phyloP scores from a whole-genome alignment of 2,329 filamentous ascomycete genomes.

The Exophiala sideris region DNA sequence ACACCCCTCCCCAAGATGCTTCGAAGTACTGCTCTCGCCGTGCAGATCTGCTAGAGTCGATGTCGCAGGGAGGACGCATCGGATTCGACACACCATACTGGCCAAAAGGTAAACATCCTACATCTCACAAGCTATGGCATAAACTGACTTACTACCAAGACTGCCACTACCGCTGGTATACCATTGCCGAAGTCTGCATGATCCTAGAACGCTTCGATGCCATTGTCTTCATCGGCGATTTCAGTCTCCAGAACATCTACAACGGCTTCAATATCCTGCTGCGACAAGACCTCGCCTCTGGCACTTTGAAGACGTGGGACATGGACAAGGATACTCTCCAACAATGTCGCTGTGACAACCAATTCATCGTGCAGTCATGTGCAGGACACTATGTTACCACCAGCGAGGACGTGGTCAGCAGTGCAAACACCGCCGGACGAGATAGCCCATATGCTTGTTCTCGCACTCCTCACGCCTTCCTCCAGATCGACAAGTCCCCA shows the following conservation, averaged over 20 bases:
- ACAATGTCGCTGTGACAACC: constrained; percentile 40
- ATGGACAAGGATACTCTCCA: constrained; percentile 34
- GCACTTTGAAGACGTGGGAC: constrained; percentile 40
- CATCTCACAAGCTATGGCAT: background rate
- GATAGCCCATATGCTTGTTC: constrained; percentile 15
- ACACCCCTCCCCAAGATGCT: constrained; percentile 28
- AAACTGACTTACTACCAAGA: constrained; percentile 21
- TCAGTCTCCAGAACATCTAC: constrained; percentile 40
- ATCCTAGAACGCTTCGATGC: constrained; percentile 44
- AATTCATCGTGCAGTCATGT: constrained; percentile 39
- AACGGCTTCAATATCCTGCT: constrained; percentile 46
- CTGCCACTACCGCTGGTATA: constrained; percentile 45
- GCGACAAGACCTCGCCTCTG: constrained; percentile 39
- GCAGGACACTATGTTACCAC: constrained; percentile 25
- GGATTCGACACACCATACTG: constrained; percentile 41
- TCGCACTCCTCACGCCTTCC: constrained; percentile 39
- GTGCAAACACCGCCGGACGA: constrained; percentile 7
- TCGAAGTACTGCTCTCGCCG: constrained; percentile 35
- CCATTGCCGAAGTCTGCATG: constrained; percentile 42
- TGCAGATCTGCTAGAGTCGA: constrained; percentile 37
- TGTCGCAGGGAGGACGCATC: constrained; percentile 42
- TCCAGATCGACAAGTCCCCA: constrained; percentile 34
- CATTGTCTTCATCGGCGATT: constrained; percentile 43
- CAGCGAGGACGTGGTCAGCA: constrained; percentile 28
- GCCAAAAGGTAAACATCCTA: constrained; percentile 32